These are phyloP conservation scores for Neonectria faginata DNA, from an alignment of 2,329 filamentous ascomycete genomes.

Conservation along the genomic window DNA sequence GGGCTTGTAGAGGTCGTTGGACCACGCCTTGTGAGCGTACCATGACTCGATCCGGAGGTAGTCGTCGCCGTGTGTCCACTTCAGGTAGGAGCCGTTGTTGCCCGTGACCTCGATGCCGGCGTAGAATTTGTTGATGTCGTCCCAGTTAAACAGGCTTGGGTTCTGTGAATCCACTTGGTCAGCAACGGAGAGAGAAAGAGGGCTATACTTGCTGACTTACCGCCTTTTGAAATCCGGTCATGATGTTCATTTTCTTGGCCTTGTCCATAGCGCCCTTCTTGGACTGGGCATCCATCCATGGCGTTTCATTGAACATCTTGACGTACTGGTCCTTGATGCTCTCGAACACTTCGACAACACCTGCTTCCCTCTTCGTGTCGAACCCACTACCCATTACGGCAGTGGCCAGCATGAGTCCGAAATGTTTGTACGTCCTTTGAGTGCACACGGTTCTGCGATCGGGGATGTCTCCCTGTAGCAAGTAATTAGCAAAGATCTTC, in stretches of 20 bases:
- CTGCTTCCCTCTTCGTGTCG: background rate
- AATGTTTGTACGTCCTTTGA: constrained; percentile 17
- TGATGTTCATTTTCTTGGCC: constrained; percentile 4
- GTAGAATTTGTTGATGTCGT: constrained; percentile 20
- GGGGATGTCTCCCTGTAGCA: background rate
- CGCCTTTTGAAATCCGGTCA: constrained; percentile 16
- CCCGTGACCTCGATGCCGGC: constrained; percentile 9
- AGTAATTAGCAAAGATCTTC: background rate
- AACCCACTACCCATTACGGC: constrained; percentile 16
- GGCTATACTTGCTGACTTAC: constrained; percentile 9
- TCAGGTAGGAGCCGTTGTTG: background rate
- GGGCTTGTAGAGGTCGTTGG: constrained; percentile 1
- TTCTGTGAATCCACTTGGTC: constrained; percentile 5
- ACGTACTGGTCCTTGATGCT: constrained; percentile 16
- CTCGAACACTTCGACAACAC: constrained; percentile 5
- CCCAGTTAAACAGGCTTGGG: constrained; percentile 13
- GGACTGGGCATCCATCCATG: constrained; percentile 19
- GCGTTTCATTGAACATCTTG: constrained; percentile 15
- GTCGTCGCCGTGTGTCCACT: constrained; percentile 32
- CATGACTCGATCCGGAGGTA: constrained; percentile 30
- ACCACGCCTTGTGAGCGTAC: constrained; percentile 24
- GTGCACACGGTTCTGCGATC: constrained; percentile 12
- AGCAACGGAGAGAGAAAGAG: background rate
- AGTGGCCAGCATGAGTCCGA: constrained; percentile 16
- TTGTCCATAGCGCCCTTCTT: constrained; percentile 20